These are phyloP conservation scores for Geotrichum restrictum DNA, from an alignment of 1,139 yeast genomes.

Conservation along the genomic window DNA sequence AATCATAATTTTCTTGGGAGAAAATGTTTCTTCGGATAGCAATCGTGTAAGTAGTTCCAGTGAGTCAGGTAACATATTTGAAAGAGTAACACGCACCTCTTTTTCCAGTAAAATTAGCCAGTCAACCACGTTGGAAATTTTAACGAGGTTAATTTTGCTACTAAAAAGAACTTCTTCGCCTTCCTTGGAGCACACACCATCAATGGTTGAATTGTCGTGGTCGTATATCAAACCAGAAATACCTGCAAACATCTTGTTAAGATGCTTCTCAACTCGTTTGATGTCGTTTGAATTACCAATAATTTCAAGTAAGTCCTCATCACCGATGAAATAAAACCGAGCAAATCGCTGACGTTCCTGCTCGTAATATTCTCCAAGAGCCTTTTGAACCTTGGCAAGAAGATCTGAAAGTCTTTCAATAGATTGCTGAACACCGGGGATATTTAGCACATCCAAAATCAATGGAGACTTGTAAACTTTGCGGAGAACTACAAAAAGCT, in stretches of 20 bases:
- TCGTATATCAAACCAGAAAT: slow-evolving; percentile 48
- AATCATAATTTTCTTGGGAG: slow-evolving; percentile 24
- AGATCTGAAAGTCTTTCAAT: slow-evolving; percentile 56
- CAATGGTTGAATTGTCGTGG: slow-evolving; percentile 41
- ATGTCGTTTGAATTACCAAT: slow-evolving; percentile 63
- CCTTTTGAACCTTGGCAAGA: slow-evolving; percentile 55
- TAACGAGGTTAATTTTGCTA: slow-evolving; percentile 46
- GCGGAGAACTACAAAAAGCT: slow-evolving; percentile 52
- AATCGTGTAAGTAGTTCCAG: slow-evolving; percentile 26
- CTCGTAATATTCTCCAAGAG: slow-evolving; percentile 76
- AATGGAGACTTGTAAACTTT: slow-evolving; percentile 49
- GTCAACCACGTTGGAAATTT: slow-evolving; percentile 49
- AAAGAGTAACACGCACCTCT: slow-evolving; percentile 47
- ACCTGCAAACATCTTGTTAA: slow-evolving; percentile 72
- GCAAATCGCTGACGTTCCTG: slow-evolving; percentile 74
- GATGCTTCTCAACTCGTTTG: slow-evolving; percentile 52
- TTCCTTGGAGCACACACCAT: slow-evolving; percentile 56
- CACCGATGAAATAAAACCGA: slow-evolving; percentile 82
- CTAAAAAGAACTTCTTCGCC: slow-evolving; percentile 54
- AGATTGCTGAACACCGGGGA: slow-evolving; percentile 49
- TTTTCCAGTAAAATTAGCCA: slow-evolving; percentile 64
- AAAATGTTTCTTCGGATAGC: slow-evolving; percentile 21
- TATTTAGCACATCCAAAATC: slow-evolving; percentile 56
- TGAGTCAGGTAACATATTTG: slow-evolving; percentile 39
- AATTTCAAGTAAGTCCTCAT: slow-evolving; percentile 80